Evolutionary conservation across 371 early-diverging fungal species (phyloP), one percentile per base, ranked within the genome.

Genomic region (Chytridium lagenaria): DNA sequence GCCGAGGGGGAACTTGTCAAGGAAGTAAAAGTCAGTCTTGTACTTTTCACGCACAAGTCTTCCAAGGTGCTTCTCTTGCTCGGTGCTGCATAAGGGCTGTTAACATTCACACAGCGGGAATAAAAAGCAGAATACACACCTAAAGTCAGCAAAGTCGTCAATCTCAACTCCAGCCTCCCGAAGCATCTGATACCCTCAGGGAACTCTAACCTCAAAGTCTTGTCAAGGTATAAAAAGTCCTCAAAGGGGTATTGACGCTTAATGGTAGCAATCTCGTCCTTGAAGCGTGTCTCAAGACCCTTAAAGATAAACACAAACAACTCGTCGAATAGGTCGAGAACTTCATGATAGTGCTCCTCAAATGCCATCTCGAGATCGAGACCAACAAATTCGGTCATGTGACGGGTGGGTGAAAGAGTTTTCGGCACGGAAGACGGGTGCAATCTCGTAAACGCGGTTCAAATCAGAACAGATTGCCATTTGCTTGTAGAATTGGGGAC

Each of bases 321-420:
- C 50, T 92, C 90, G 81, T 94, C 99, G 57, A 99, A 87, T 50
- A 96, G 76, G 67, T 96, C 92, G 72, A 99, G 85, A 30, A 98
- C 83, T 87, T 99, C 99, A 75, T 97, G 95, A 85, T 99, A 99
- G 80, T 97, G 96, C 82, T 95, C 96, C 71, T 95, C 91, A 81
- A 99, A 95, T 12, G 99, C 95, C 98, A 98, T 99, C 84, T 99
- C 99, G 84, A 99, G 81, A 94, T 99, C 99, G 71, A 99, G 92
- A 59, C 99, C 99, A 40, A 96, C 91, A 86, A 98, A 99, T 84
- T 99, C 99, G 76, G 99, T 98, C 94, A 99, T 94, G 84, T 99
- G 99, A 51, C 99, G 92, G n/a, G 82, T 98, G 99, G 23, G 99
- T 99, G 83, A 95, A 93, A 52, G 98, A 95, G 87, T 99, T 92